Evolutionary conservation across 257 asterid genomes (phyloP).

Genomic region (Solanum sejunctum): DNA sequence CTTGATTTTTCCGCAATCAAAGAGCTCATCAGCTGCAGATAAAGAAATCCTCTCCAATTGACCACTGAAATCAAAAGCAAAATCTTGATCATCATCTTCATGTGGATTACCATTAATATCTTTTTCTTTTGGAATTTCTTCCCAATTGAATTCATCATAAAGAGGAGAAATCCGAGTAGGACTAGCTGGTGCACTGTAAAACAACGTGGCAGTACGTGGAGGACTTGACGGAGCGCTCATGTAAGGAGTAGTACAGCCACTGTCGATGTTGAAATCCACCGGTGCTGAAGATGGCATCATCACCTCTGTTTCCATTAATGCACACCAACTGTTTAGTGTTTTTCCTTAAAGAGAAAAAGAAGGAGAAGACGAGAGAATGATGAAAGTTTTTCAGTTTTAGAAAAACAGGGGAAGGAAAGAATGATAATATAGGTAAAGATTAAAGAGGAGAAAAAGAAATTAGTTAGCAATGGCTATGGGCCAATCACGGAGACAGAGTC

Average conservation of each 20-base stretch:
- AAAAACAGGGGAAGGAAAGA: background rate
- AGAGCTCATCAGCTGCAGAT: constrained; percentile 72
- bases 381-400: background rate
- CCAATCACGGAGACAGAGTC: constrained; percentile 3
- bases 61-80: constrained; percentile 79
- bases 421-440: background rate
- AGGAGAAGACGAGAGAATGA: background rate
- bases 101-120: background rate
- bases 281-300: constrained; percentile 16
- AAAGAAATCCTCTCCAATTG: constrained; percentile 32
- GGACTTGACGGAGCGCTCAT: constrained; percentile 62
- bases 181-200: constrained; percentile 67
- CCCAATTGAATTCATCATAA: constrained; percentile 54
- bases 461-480: background rate
- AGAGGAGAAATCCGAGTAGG: constrained; percentile 30
- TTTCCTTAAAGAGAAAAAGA: background rate
- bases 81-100: constrained; percentile 22
- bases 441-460: constrained; percentile 4
- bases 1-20: constrained; percentile 73
- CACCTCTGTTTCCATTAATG: constrained; percentile 24
- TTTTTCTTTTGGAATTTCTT: constrained; percentile 31
- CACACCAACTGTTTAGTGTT: background rate
- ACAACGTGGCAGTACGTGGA: constrained; percentile 25
- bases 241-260: constrained; percentile 44
- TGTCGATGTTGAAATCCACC: constrained; percentile 35